These are phyloP conservation scores for Botrytis byssoidea DNA, from an alignment of 2,329 filamentous ascomycete genomes.

Conservation along the genomic window DNA sequence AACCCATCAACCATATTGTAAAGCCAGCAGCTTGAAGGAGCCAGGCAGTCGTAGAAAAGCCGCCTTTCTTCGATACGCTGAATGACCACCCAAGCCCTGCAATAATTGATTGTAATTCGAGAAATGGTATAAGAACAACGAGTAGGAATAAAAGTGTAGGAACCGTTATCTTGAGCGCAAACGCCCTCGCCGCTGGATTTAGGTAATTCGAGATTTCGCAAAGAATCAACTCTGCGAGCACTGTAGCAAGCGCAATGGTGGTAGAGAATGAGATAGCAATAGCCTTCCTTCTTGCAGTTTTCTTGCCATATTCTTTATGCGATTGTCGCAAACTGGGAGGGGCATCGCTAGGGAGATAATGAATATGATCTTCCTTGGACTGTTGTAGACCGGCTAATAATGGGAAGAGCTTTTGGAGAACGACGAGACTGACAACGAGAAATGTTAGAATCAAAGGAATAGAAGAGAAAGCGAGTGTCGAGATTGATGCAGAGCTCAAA, in stretches of 20 bases:
- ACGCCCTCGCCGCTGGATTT: conserved; percentile 62
- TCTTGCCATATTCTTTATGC: conserved; percentile 57
- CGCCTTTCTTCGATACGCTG: conserved; percentile 55
- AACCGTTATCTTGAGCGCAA: conserved; percentile 68
- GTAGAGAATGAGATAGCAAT: conserved; percentile 69
- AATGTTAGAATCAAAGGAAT: conserved; percentile 72
- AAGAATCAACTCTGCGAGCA: conserved; percentile 76
- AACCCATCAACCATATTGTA: conserved; percentile 65
- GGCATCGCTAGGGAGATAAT: conserved; percentile 62
- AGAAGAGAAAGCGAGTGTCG: conserved; percentile 58
- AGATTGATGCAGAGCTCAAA: conserved; percentile 36
- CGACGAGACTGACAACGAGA: conserved; percentile 57
- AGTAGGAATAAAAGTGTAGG: conserved; percentile 69
- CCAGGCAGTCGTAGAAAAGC: conserved; percentile 61
- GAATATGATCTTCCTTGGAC: conserved; percentile 54
- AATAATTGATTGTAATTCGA: conserved; percentile 65
- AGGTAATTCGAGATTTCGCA: conserved; percentile 79
- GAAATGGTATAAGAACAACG: conserved; percentile 71
- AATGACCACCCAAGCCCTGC: conserved; percentile 61
- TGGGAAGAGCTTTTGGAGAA: conserved; percentile 69
- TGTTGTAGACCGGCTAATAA: conserved; percentile 58
- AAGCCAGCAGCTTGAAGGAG: conserved; percentile 62
- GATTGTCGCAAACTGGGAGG: conserved; percentile 57
- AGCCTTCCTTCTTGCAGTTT: conserved; percentile 50
- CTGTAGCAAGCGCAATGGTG: conserved; percentile 73